Evolutionary conservation across 805 yeast genomes (phyloP), one percentile per base, ranked within the genome.

Genomic region (Saturnispora saitoi): DNA sequence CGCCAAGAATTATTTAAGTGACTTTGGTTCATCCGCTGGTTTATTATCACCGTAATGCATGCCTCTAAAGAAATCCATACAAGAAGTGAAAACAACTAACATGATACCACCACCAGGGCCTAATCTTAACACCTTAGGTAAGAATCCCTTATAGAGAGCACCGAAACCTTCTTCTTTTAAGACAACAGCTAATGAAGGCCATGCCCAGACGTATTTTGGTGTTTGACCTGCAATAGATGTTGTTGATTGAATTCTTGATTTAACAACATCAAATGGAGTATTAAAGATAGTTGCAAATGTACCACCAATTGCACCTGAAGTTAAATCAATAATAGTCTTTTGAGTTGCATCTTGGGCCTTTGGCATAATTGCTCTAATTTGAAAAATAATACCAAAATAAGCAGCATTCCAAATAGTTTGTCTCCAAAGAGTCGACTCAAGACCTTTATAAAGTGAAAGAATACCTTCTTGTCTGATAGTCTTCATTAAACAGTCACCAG

Each of bases 91-190:
- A n/a, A 93, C 99, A 43, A 93, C 98, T 65, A 93, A 76, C 62
- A 93, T 72, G 57, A 93, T 89, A 73, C 99, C 99, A 67, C 99
- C 99, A 63, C 99, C 99, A 52, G 99, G 99, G 43, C 98, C 99
- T 57, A 93, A 76, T 77, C 99, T 83, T 63, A 93, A 75, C 11
- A 93, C 97, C 75, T 93, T 93, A 57, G 99, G 99, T 55, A 90
- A 65, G 78, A 93, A 91, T 37, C 99, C 99, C 72, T 90, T 91
- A 70, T 90, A 91, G 51, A 93, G 76, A 7, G 98, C 96, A 43
- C 70, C 72, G 59, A 88, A 78, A 29, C 99, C 99, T 75, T 93
- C 99, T 69, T 91, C 98, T 64, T 73, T 79, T 59, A 81, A 80
- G 22, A 93, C 86, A 17, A 81, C 74, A 39, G 73, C 63, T 50